Evolutionary conservation across 176 grass and related monocot species (phyloP), one percentile per base, ranked within the genome.

Genomic region (Carex cristatella): DNA sequence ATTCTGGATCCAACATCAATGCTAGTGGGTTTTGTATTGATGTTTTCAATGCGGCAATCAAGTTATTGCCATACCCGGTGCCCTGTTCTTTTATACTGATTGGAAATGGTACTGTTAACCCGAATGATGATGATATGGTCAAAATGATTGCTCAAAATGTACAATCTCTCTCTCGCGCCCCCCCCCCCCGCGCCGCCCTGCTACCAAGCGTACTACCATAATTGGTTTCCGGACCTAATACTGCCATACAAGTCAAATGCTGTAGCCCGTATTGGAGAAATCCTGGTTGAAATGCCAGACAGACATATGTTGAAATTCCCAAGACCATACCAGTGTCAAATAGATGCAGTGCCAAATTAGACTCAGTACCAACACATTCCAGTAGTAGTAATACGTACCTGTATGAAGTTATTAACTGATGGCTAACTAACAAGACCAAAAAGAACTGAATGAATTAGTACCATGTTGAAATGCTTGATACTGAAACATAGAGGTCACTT

Each of bases 11-110:
- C 5, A 35, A 78, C 74, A 35, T 12, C 74, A 95, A 91, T 83
- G 84, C 86, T 46, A 89, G 80, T 7, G 94, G 94, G 61, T 95
- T 88, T 57, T 91, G 91, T 73, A 70, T 95, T 69, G 94, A 95
- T 72, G 72, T 95, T 78, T 95, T 95, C 84, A 95, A 83, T 1
- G 76, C 94, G 46, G 94, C 89, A 79, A 65, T 95, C 60, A 93
- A 90, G 83, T 62, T 93, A 48, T 86, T 95, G 79, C 89, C 91
- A 7, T 95, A 95, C 58, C 87, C 94, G 42, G 94, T 95, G 81
- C 89, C 94, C 55, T 91, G 84, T 69, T 88, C 86, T 67, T 95
- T 93, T 77, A 31, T 91, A 53, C 35, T 87, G 57, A 86, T 95
- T 86, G 94, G 91, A 67, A 84, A 95, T 81, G 94, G 94, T 30